phyloP scores from a whole-genome alignment of 2,329 filamentous ascomycete species.

The Ophiostoma piceae region DNA sequence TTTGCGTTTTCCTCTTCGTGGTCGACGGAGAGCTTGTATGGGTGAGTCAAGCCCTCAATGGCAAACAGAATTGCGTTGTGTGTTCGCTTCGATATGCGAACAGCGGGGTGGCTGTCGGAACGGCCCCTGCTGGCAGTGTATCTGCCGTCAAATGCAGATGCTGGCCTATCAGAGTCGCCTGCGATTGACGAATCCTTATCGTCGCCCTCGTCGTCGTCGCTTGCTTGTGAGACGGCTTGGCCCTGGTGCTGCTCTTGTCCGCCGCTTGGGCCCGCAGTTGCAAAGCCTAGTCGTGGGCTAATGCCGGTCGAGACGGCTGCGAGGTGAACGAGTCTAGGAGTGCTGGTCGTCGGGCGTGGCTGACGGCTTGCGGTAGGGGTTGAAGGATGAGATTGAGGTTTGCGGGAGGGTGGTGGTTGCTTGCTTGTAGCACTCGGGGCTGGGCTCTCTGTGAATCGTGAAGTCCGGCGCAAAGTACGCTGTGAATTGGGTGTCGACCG shows the following conservation, averaged over 20 bases:
- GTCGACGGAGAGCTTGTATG: slow-evolving; percentile 77
- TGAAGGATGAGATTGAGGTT: background rate
- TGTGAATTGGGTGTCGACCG: slow-evolving; percentile 46
- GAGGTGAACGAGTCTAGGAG: slow-evolving; percentile 39
- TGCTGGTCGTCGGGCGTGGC: background rate
- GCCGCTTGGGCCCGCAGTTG: slow-evolving; percentile 30
- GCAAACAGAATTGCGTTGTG: slow-evolving; percentile 88
- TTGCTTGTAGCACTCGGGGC: slow-evolving; percentile 32
- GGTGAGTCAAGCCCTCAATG: slow-evolving; percentile 79
- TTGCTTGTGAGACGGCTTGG: slow-evolving; percentile 37
- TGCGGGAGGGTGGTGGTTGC: background rate
- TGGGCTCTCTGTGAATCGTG: slow-evolving; percentile 45
- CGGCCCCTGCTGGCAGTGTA: slow-evolving; percentile 33
- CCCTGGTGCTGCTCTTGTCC: slow-evolving; percentile 26
- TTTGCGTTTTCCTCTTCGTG: slow-evolving; percentile 79
- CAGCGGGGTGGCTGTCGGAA: slow-evolving; percentile 43
- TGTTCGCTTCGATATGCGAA: slow-evolving; percentile 74
- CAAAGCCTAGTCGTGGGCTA: slow-evolving; percentile 37
- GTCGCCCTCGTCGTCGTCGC: slow-evolving; percentile 28
- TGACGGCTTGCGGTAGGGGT: slow-evolving; percentile 4
- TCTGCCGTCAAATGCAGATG: background rate
- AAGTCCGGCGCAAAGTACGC: slow-evolving; percentile 47
- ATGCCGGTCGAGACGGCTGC: slow-evolving; percentile 47
- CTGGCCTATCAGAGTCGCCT: slow-evolving; percentile 23
- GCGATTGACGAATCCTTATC: slow-evolving; percentile 31